These are phyloP conservation scores for Prunus padus DNA, from an alignment of 306 rosid genomes.

Conservation along the genomic window DNA sequence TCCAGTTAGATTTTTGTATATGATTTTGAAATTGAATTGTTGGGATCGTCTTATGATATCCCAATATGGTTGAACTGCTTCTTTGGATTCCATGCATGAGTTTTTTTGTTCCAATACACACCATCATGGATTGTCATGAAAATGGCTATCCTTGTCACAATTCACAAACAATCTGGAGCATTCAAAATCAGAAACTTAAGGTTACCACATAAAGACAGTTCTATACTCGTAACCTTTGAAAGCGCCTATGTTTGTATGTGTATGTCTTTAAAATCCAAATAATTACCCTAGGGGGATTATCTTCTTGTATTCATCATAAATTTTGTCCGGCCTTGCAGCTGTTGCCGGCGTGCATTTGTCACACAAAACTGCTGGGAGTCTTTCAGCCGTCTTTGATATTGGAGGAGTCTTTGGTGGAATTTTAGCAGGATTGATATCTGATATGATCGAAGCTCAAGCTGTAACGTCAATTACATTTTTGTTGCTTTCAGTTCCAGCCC, in stretches of 20 bases:
- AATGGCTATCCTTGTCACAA: no score
- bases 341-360: slow-evolving; percentile 77
- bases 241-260: background rate
- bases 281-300: background rate
- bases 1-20: background rate
- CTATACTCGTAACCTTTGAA: background rate
- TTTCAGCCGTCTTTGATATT: slow-evolving; percentile 77
- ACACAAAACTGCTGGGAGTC: slow-evolving; percentile 79
- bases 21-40: background rate
- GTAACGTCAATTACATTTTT: slow-evolving; percentile 70
- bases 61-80: no score
- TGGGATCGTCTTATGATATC: no score
- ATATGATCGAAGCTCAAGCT: slow-evolving; percentile 81
- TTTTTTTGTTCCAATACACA: background rate
- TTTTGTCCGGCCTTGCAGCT: slow-evolving; percentile 44
- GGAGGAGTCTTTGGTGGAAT: slow-evolving; percentile 92
- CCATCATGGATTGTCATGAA: background rate
- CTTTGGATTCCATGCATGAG: no score
- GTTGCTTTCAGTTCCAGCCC: slow-evolving; percentile 73
- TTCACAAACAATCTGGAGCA: no score
- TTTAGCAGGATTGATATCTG: slow-evolving; percentile 79
- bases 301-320: background rate
- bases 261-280: no score
- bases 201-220: background rate
- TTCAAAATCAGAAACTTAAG: no score